A percentile compares a stretch with the other conserved stretches of the same genome.
These are phyloP conservation scores for Penicillium ucsense DNA, from an alignment of 495 filamentous ascomycete species.

Conservation along the genomic window DNA sequence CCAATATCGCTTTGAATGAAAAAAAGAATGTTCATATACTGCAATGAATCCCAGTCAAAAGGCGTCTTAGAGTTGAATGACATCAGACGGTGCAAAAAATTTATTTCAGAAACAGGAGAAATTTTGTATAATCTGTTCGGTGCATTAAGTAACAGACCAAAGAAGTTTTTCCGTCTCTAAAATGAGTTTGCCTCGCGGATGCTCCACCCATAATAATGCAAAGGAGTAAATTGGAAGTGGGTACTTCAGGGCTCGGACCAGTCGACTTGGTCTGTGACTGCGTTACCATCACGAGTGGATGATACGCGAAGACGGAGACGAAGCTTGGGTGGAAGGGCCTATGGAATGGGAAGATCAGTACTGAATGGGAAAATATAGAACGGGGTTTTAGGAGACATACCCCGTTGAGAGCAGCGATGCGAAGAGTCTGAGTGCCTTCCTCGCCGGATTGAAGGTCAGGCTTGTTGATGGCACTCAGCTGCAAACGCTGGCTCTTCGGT, in stretches of 20 bases:
- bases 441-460: conserved; percentile 63
- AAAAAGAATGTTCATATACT: too few relatives aligned
- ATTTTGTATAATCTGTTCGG: conserved; percentile 7
- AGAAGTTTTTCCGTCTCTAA: conserved; percentile 9
- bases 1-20: too few relatives aligned
- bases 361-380: not conserved
- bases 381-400: conserved; percentile 45
- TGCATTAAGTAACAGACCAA: conserved; percentile 3
- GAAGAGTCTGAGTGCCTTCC: conserved; percentile 84
- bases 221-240: not conserved
- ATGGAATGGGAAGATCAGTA: conserved; percentile 4
- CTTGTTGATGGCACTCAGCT: conserved; percentile 77
- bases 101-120: conserved; percentile 9
- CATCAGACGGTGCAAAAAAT: not conserved
- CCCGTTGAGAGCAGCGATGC: conserved; percentile 70
- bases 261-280: conserved; percentile 86
- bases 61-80: too few relatives aligned
- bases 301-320: conserved; percentile 78
- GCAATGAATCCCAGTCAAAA: too few relatives aligned
- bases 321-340: conserved; percentile 59
- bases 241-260: conserved; percentile 67
- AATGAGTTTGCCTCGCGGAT: too few relatives aligned
- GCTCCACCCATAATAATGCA: too few relatives aligned
- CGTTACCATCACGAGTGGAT: conserved; percentile 58
- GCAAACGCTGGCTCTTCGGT: conserved; percentile 87